Conservation (phyloP, 768 basidiomycete genomes). For the Tulasnella sp. region DNA sequence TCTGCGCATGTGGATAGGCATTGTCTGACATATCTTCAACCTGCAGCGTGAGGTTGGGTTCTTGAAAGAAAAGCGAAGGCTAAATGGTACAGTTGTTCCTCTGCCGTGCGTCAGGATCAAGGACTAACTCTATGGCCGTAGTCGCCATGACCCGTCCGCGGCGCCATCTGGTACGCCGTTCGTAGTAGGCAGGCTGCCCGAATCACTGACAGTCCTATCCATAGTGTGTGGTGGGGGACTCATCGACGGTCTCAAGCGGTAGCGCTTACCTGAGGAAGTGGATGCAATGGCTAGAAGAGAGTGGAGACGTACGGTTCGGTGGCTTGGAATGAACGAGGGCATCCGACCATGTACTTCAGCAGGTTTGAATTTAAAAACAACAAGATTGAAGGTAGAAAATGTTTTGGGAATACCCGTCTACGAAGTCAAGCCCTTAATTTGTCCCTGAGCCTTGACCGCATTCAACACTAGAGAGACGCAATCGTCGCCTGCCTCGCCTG, state of each 20-base stretch:
- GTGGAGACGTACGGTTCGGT: conserved; percentile 87
- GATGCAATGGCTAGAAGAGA: conserved; percentile 84
- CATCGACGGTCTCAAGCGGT: conserved; percentile 83
- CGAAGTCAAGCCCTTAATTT: neutral
- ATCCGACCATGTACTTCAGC: neutral
- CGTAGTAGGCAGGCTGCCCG: neutral
- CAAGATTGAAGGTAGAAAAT: neutral
- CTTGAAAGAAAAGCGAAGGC: conserved; percentile 81
- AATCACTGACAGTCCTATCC: neutral
- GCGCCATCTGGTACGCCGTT: conserved; percentile 68
- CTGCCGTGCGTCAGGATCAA: neutral
- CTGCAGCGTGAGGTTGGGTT: conserved; percentile 85
- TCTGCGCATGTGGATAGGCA: neutral
- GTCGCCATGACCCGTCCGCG: conserved; percentile 91
- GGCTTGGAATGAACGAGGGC: conserved; percentile 40
- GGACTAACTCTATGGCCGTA: conserved; percentile 36
- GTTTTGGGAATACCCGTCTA: neutral
- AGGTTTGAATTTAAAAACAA: neutral
- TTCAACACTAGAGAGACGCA: conserved; percentile 32
- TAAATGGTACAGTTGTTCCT: conserved; percentile 61
- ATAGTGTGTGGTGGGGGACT: conserved; percentile 94
- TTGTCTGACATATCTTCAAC: neutral
- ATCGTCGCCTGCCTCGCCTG: conserved; percentile 33
- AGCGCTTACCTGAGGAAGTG: conserved; percentile 80
- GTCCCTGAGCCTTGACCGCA: neutral